Evolutionary conservation across 768 basidiomycete species (phyloP), one percentile per base, ranked within the genome.

Genomic region (Harrya chromipes): DNA sequence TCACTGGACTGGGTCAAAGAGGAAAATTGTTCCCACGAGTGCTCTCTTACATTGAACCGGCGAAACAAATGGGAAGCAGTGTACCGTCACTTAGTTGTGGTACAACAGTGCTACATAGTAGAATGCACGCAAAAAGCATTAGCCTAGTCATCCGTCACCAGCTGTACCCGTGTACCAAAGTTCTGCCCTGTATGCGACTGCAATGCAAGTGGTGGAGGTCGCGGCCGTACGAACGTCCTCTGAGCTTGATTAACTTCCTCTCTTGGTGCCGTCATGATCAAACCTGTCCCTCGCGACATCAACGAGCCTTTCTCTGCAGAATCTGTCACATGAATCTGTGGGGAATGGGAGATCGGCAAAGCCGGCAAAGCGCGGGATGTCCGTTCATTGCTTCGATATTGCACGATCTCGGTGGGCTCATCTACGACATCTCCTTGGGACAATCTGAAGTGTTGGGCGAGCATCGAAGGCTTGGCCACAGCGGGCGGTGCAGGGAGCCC

Each of bases 181-280:
- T 40, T 50, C 44, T 51, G 52, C 20, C 50, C 52, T 19, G 21
- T 20, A 21, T 55, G 52, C 24, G 55, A 40, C 29, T 52, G 46
- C 43, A 70, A 47, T 41, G 55, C 37, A 12, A 67, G 52, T n/a
- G 75, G 77, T 26, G 78, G 71, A 19, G 75, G 72, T 54, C 78
- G 62, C 44, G 73, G 75, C 41, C 70, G 66, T 49, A 76, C 73
- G 56, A 65, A 69, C 34, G 51, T 54, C 47, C 52, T 64, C 24
- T 63, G 58, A 50, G 34, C 52, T 27, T 58, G 45, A 40, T 48
- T 42, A 44, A 16, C 45, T 17, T 53, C 59, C 11, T 53, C 56
- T 42, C 46, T 47, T 12, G 55, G 24, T 24, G 21, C 31, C 19
- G 46, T 49, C 20, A 58, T 58, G 19, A 71, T 71, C 13, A 43